Conservation (phyloP, 2,329 filamentous ascomycete genomes). For the Talaromyces verruculosus region DNA sequence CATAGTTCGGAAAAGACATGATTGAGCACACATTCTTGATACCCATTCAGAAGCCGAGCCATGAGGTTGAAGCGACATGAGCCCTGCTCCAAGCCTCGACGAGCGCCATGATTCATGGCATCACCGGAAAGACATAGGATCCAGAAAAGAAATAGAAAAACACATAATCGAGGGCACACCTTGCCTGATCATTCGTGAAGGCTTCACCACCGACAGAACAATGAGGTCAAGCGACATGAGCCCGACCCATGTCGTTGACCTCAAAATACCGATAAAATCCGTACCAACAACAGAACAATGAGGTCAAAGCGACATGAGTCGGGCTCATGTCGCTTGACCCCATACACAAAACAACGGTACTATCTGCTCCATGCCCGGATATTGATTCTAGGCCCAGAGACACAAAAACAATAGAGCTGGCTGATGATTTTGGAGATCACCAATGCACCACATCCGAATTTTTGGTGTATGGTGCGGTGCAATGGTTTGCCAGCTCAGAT, state of each 20-base stretch:
- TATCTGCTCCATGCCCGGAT: too few relatives aligned
- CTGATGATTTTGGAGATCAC: neutral
- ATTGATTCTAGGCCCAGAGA: too few relatives aligned
- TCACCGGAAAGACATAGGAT: neutral
- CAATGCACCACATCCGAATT: neutral
- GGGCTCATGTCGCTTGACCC: neutral
- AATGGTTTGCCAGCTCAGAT: neutral
- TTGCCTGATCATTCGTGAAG: neutral
- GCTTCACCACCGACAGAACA: neutral
- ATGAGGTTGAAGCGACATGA: neutral
- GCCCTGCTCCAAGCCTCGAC: neutral
- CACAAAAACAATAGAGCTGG: neutral
- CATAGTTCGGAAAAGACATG: neutral
- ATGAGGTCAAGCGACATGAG: neutral
- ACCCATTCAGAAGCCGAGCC: neutral
- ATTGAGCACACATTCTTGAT: neutral
- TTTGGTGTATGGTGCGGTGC: neutral
- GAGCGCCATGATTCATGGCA: neutral
- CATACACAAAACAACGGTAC: too few relatives aligned
- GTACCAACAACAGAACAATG: neutral
- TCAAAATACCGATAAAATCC: too few relatives aligned
- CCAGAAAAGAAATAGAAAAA: neutral
- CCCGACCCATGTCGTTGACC: neutral
- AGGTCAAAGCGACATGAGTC: neutral
- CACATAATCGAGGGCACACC: too few relatives aligned